Conservation (phyloP, 2,329 filamentous ascomycete species). For the Fusarium annulatum region DNA sequence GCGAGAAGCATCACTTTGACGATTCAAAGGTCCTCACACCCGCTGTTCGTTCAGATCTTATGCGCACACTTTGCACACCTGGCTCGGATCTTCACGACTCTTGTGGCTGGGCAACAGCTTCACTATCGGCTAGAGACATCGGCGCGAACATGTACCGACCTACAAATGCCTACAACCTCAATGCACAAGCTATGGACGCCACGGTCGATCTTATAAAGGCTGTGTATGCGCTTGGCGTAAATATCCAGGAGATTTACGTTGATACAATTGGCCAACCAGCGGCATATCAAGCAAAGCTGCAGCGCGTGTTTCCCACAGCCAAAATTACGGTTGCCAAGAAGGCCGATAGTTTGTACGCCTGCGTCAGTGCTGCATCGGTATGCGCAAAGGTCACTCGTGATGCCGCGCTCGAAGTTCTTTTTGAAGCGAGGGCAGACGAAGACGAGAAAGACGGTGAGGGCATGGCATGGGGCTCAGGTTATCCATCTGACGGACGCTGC, state of each 20-base stretch:
- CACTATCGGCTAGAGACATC: conserved; percentile 87
- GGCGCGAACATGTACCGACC: conserved; percentile 79
- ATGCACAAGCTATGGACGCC: conserved; percentile 94
- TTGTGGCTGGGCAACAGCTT: conserved; percentile 86
- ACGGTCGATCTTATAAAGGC: conserved; percentile 84
- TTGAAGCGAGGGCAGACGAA: conserved; percentile 58
- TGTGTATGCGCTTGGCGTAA: conserved; percentile 81
- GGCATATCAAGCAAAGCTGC: conserved; percentile 85
- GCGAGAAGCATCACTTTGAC: conserved; percentile 85
- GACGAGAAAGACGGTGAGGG: conserved; percentile 53
- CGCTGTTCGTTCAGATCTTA: conserved; percentile 77
- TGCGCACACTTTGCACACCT: conserved; percentile 75
- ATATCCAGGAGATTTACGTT: conserved; percentile 90
- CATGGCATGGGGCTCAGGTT: conserved; percentile 86
- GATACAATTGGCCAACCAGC: conserved; percentile 90
- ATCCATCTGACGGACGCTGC: conserved; percentile 87
- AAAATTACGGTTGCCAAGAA: conserved; percentile 86
- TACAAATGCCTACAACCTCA: conserved; percentile 81
- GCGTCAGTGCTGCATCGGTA: conserved; percentile 92
- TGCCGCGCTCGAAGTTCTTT: conserved; percentile 84
- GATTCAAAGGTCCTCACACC: conserved; percentile 94
- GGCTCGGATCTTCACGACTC: conserved; percentile 58
- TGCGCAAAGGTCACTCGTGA: conserved; percentile 97
- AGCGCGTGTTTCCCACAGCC: conserved; percentile 82
- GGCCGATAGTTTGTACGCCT: conserved; percentile 91